Conservation (phyloP, 192 early-diverging fungal genomes). For the Entomortierella lignicola region DNA sequence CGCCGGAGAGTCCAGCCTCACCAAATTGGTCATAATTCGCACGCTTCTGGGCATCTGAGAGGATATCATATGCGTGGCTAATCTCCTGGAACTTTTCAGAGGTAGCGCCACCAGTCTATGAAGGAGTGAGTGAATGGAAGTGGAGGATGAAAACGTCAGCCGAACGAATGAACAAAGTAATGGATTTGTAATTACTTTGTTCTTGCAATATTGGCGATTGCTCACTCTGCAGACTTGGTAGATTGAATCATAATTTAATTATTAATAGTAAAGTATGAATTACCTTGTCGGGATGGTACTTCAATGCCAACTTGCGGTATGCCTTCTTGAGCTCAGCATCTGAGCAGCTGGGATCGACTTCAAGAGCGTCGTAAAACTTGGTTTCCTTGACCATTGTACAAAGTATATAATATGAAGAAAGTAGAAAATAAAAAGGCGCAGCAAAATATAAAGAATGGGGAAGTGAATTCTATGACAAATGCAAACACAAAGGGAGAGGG, state of each 20-base stretch:
- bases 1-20: conserved; percentile 89
- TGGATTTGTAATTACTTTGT: background rate
- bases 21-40: conserved; percentile 95
- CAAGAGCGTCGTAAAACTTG: conserved; percentile 93
- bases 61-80: conserved; percentile 96
- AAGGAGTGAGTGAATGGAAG: background rate
- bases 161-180: background rate
- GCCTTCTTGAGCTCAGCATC: conserved; percentile 96
- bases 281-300: conserved; percentile 90
- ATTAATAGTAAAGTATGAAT: background rate
- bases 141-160: background rate
- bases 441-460: background rate
- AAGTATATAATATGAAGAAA: background rate
- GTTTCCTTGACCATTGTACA: conserved; percentile 74
- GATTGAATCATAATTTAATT: background rate
- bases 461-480: conserved; percentile 4
- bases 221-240: background rate
- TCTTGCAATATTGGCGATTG: background rate
- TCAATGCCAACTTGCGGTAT: conserved; percentile 96
- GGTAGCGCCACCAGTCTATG: conserved; percentile 58
- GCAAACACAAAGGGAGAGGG: background rate
- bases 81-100: conserved; percentile 98
- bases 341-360: conserved; percentile 76
- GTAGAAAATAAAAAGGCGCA: background rate
- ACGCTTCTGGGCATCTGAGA: conserved; percentile 92